These are phyloP conservation scores for Pugionium dolabratum DNA, from an alignment of 345 rosid genomes.

Conservation along the genomic window DNA sequence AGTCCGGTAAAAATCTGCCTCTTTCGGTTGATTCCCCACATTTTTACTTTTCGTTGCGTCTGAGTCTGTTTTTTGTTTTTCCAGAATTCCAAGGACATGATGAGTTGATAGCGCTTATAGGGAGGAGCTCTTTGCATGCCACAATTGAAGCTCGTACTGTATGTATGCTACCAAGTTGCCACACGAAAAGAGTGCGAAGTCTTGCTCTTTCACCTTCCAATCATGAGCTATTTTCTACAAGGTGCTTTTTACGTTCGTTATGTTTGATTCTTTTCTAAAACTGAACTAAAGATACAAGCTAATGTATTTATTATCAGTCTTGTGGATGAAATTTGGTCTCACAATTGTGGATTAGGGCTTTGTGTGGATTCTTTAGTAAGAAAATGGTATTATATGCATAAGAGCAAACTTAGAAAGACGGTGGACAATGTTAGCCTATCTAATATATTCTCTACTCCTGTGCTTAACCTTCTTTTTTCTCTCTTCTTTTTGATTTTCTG, in stretches of 20 bases:
- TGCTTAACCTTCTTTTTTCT: constrained; percentile 11
- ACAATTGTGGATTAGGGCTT: constrained; percentile 1
- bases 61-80: constrained; percentile 2
- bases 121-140: constrained; percentile 42
- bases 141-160: constrained; percentile 32
- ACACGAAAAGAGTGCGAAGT: constrained; percentile 43
- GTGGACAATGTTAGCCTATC: constrained; percentile 2
- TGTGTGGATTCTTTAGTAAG: neutral
- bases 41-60: constrained; percentile 18
- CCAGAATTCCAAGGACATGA: constrained; percentile 39
- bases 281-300: neutral
- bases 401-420: constrained; percentile 9
- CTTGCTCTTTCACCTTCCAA: constrained; percentile 42
- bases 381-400: constrained; percentile 16
- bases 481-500: constrained; percentile 5
- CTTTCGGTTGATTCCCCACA: constrained; percentile 11
- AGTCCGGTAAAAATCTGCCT: constrained; percentile 26
- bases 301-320: constrained; percentile 8
- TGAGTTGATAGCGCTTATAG: constrained; percentile 44
- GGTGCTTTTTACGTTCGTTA: constrained; percentile 22
- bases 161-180: constrained; percentile 41
- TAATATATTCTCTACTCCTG: neutral
- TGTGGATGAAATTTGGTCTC: neutral
- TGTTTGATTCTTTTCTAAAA: neutral
- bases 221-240: constrained; percentile 40